Evolutionary conservation across 306 rosid species (phyloP), one percentile per base, ranked within the genome.

Genomic region (Dalbergia cultrata): DNA sequence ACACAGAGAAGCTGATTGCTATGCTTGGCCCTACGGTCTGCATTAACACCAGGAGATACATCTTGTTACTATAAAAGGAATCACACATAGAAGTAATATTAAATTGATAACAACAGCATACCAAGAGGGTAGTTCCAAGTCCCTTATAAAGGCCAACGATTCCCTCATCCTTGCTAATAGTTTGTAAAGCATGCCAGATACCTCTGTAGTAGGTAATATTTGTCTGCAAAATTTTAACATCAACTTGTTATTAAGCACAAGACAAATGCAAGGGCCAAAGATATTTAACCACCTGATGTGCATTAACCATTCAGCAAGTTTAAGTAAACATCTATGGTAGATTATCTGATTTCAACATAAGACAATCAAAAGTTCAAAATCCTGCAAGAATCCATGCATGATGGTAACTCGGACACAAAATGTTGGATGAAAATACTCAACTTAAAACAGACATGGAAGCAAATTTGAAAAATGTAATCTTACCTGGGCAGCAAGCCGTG

Each of bases 401-500:
- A 7, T 31, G 62, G 70, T 58, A 57, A 63, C 62, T 35, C 63
- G 6, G 58, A 60, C 72, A 78, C 67, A 58, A 26, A 31, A 43
- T 19, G 13, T 43, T 18, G 65, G 59, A 47, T 18, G 76, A 35
- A 12, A 58, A 74, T 34, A 50, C n/a, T 49, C 13, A 61, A 70
- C n/a, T 13, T 53, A 35, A 21, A 21, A 14, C 12, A 44, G 31
- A 43, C 22, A 65, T 13, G 61, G 49, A 21, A 39, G 9, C 7
- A 67, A 78, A 66, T 13, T 18, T 53, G 34, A 52, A 63, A 14
- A 44, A 13, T 45, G 45, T 61, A 13, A 57, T 73, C 70, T 81
- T 72, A 95, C 99, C 97, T 95, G 99, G 56, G 96, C 97, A 73
- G 99, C 99, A 67, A 95, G 96, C 75, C 99, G 93, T 8, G 99